These are phyloP conservation scores for Aureobasidium zeae DNA, from an alignment of 2,329 filamentous ascomycete species.

Conservation along the genomic window DNA sequence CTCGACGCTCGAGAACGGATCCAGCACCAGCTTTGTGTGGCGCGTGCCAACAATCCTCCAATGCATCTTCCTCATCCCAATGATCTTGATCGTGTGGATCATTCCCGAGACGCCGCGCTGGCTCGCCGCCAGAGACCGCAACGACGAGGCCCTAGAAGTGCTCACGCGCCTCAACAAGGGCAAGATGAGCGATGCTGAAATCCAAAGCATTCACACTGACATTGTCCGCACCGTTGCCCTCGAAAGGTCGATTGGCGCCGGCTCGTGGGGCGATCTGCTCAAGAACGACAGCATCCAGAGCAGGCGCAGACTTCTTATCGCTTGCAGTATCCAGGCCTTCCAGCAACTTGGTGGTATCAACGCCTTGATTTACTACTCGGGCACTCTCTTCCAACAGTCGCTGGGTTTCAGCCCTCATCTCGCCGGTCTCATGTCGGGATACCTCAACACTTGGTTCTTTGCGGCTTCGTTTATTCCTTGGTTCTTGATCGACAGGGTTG, in stretches of 20 bases:
- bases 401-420: conserved; percentile 22
- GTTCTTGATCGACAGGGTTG: conserved; percentile 52
- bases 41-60: conserved; percentile 37
- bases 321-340: conserved; percentile 24
- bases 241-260: conserved; percentile 30
- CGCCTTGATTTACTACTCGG: conserved; percentile 25
- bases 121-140: conserved; percentile 47
- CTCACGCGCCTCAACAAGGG: conserved; percentile 36
- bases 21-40: conserved; percentile 31
- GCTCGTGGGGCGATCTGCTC: conserved; percentile 26
- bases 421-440: conserved; percentile 26
- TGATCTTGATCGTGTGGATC: conserved; percentile 34
- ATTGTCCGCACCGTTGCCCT: conserved; percentile 24
- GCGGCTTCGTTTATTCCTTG: conserved; percentile 27
- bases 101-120: conserved; percentile 52
- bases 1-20: conserved; percentile 22
- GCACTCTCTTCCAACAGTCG: conserved; percentile 24
- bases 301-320: conserved; percentile 24
- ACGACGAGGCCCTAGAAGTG: conserved; percentile 48
- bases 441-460: conserved; percentile 34
- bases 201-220: conserved; percentile 21
- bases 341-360: conserved; percentile 27
- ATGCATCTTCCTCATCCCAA: conserved; percentile 33
- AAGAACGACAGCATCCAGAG: conserved; percentile 24
- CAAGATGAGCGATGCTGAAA: conserved; percentile 22